Evolutionary conservation across 1,139 yeast species (phyloP).

Genomic region (Yamadazyma friedrichii): DNA sequence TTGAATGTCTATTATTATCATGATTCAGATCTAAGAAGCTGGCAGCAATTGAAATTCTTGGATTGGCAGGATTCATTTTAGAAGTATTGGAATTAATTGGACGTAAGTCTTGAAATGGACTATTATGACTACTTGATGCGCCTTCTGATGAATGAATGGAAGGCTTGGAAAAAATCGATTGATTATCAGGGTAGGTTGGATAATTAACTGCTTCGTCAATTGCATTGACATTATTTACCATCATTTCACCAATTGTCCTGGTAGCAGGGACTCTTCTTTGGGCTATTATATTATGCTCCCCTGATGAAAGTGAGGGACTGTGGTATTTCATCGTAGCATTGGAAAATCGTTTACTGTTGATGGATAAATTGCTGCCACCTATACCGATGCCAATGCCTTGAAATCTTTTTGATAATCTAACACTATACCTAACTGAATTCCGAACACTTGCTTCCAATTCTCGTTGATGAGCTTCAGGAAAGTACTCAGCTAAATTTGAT

Average conservation of each 20-base stretch:
- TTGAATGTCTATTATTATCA: conserved; percentile 38
- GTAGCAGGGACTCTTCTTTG: conserved; percentile 22
- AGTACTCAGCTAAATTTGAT: conserved; percentile 84
- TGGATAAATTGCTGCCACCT: conserved; percentile 22
- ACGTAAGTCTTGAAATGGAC: conserved; percentile 10
- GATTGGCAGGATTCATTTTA: conserved; percentile 9
- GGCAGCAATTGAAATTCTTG: conserved; percentile 37
- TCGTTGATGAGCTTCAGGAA: conserved; percentile 77
- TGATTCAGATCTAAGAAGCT: conserved; percentile 25
- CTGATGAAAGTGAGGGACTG: conserved; percentile 22
- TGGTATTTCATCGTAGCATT: conserved; percentile 19
- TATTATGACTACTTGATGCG: conserved; percentile 10
- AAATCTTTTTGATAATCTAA: conserved; percentile 50
- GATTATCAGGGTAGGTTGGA: conserved; percentile 19
- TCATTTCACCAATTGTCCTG: conserved; percentile 65
- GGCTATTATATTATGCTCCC: conserved; percentile 15
- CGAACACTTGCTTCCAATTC: conserved; percentile 79
- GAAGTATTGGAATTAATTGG: conserved; percentile 9
- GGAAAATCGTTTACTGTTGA: conserved; percentile 18
- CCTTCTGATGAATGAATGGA: conserved; percentile 18
- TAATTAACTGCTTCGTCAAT: conserved; percentile 53
- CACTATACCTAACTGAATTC: conserved; percentile 78
- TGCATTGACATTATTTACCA: conserved; percentile 57
- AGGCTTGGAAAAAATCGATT: conserved; percentile 23
- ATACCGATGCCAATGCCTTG: conserved; percentile 19